Percentiles rank a stretch among this genome's conserved stretches.
These are phyloP conservation scores for Bruguiera sexangula DNA, from an alignment of 345 rosid genomes.

Conservation along the genomic window DNA sequence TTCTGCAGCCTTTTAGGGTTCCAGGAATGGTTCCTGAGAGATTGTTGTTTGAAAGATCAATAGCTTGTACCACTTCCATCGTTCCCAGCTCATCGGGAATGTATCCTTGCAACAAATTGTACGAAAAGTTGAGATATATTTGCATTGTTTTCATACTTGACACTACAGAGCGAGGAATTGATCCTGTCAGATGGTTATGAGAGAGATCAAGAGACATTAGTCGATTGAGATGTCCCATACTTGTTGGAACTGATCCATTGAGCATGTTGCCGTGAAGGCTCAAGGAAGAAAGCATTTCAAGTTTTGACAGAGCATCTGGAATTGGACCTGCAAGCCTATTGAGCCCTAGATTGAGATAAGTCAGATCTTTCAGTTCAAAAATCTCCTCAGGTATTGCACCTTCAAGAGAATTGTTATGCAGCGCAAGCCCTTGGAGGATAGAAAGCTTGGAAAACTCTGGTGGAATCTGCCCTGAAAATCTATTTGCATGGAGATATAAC, in stretches of 20 bases:
- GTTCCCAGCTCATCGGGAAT: conserved; percentile 71
- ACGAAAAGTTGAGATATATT: conserved; percentile 61
- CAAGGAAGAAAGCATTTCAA: conserved; percentile 52
- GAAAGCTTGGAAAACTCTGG: conserved; percentile 57
- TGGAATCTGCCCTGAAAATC: conserved; percentile 58
- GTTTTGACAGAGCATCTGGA: conserved; percentile 48
- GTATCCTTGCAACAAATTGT: conserved; percentile 54
- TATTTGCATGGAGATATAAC: conserved; percentile 48
- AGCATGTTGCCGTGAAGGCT: conserved; percentile 58
- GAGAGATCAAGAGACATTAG: conserved; percentile 67
- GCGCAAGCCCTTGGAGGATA: conserved; percentile 59
- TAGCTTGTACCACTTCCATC: conserved; percentile 63
- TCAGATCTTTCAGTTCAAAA: conserved; percentile 51
- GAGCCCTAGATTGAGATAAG: conserved; percentile 43
- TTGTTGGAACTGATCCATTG: conserved; percentile 64
- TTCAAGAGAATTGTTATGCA: conserved; percentile 47
- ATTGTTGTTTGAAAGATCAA: conserved; percentile 70
- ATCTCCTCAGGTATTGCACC: conserved; percentile 56
- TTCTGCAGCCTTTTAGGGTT: conserved; percentile 56
- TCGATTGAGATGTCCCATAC: conserved; percentile 42
- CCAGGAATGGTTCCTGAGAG: conserved; percentile 64
- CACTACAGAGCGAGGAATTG: conserved; percentile 44
- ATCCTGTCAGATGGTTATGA: conserved; percentile 58
- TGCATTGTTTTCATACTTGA: conserved; percentile 48
- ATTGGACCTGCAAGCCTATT: conserved; percentile 64